Evolutionary conservation across 2,329 filamentous ascomycete species (phyloP), one percentile per base, ranked within the genome.

Genomic region (Penicillium sp.): DNA sequence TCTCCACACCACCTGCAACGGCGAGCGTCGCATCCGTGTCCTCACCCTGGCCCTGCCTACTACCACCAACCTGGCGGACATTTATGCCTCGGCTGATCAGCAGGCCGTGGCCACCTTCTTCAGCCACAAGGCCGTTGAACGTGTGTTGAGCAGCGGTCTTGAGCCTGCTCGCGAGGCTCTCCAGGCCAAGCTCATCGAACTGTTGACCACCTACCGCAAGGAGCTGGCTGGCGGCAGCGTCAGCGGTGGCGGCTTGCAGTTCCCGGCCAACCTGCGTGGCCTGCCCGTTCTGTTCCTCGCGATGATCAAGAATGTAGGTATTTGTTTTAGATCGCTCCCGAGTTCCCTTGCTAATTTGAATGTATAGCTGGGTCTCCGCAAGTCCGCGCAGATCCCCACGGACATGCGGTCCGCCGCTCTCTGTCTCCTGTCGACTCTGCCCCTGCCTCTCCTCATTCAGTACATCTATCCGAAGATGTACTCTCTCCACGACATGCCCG

Each of bases 51-150:
- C 90, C 31, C 82, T 98, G 44, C 93, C 93, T 0, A 97, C 93
- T 0, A 97, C 93, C 0, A 88, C 91, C 56, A 92, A 84, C 65
- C 74, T 98, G 52, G 88, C 90, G 3, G 91, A 95, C 65, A 78
- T 97, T 15, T 98, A 96, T 69, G 90, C 93, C 7, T 95, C 89
- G 4, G 93, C 93, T 0, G 93, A 98, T 66, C 92, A 96, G 71
- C 86, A 87, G 63, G 93, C 93, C 12, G 89, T 98, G 60, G 87
- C 91, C 3, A 88, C 88, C 10, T 97, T 92, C 76, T 97, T 92
- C 77, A 92, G 87, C 61, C 93, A 98, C 80, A 97, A 97, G 77
- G 93, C 93, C 13, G 93, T 97, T 3, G 93, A 98, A 75, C 81
- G 89, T 61, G 85, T 88, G 9, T 77, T 98, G 33, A 86, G 88